These are phyloP conservation scores for Potentilla sterilis DNA, from an alignment of 306 rosid genomes.

Conservation along the genomic window DNA sequence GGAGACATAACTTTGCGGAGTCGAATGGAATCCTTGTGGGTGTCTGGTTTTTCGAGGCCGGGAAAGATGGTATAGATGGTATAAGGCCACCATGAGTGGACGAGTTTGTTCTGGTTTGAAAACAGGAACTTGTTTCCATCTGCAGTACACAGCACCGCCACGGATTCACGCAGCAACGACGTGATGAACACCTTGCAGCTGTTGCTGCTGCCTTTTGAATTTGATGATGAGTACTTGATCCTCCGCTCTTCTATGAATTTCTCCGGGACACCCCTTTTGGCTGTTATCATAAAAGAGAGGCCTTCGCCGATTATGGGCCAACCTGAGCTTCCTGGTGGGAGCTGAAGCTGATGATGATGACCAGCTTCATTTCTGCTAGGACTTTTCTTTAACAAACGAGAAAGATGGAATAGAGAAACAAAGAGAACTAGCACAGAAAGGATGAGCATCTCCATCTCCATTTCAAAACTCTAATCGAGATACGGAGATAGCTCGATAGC, in stretches of 20 bases:
- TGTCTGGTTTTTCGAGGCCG: background rate
- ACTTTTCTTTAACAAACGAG: background rate
- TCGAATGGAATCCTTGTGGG: background rate
- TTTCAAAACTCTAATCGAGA: background rate
- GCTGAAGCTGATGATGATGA: background rate
- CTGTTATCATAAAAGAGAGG: background rate
- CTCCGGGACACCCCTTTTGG: background rate
- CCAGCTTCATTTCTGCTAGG: background rate
- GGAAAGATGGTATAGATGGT: slow-evolving; percentile 5
- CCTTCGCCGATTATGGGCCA: slow-evolving; percentile 4
- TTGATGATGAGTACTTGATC: background rate
- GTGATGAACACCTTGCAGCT: slow-evolving; percentile 19
- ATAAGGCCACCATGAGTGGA: slow-evolving; percentile 24
- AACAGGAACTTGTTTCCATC: slow-evolving; percentile 26
- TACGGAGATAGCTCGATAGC: too few species aligned
- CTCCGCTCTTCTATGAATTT: background rate
- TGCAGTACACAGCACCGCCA: background rate
- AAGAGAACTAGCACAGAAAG: background rate
- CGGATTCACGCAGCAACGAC: slow-evolving; percentile 2
- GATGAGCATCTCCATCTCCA: background rate
- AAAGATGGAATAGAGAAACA: background rate
- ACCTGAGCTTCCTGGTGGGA: slow-evolving; percentile 3
- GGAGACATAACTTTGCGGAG: background rate
- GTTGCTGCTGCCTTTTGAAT: background rate
- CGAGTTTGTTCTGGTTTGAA: slow-evolving; percentile 21